Conservation (phyloP, 176 grass and related monocot species). For the Aegilops longissima region DNA sequence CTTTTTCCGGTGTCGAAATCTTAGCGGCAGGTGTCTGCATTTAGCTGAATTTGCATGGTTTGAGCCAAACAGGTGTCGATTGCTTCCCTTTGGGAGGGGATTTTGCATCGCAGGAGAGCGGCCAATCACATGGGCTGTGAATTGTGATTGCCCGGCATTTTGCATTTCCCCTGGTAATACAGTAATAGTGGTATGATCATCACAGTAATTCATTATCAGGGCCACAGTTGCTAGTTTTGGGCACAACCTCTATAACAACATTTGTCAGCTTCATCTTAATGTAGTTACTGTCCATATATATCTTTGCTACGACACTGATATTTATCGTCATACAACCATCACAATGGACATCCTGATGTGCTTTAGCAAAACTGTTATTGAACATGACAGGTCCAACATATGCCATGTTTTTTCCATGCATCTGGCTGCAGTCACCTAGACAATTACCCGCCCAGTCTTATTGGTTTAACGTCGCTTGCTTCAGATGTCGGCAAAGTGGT, state of each 20-base stretch:
- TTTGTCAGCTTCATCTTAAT: slow-evolving; percentile 1
- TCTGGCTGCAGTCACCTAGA: neutral
- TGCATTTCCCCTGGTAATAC: neutral
- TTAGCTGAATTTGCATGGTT: slow-evolving; percentile 9
- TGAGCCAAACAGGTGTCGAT: slow-evolving; percentile 40
- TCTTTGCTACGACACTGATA: neutral
- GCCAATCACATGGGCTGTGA: slow-evolving; percentile 32
- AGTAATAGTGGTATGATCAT: neutral
- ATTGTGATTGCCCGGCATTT: slow-evolving; percentile 19
- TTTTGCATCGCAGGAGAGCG: neutral
- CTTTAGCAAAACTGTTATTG: neutral
- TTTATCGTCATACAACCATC: neutral
- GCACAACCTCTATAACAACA: neutral
- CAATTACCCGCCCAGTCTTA: neutral
- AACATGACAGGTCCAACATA: neutral
- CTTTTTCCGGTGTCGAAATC: slow-evolving; percentile 34
- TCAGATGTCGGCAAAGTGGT: slow-evolving; percentile 13
- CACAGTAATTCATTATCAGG: neutral
- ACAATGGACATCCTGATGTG: neutral
- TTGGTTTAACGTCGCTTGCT: slow-evolving; percentile 24
- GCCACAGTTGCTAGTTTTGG: neutral
- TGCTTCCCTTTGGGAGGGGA: slow-evolving; percentile 5
- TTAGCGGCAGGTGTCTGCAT: neutral
- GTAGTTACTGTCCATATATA: neutral
- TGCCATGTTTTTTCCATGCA: slow-evolving; percentile 17